Evolutionary conservation across 805 yeast genomes (phyloP).

Genomic region (Wickerhamomyces canadensis): DNA sequence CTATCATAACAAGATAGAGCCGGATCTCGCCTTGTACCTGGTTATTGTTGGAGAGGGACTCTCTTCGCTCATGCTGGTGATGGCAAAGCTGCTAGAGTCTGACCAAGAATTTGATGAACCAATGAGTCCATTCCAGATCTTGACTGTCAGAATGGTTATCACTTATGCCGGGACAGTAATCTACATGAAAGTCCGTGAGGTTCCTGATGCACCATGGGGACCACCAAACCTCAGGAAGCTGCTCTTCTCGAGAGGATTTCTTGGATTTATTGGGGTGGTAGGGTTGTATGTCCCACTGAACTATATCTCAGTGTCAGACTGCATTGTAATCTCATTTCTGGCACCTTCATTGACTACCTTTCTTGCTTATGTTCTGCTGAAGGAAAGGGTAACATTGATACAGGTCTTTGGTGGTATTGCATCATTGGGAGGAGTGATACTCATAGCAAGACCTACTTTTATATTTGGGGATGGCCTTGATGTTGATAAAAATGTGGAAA

Average conservation of each 20-base stretch:
- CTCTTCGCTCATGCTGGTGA: conserved; percentile 65
- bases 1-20: neutral
- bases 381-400: conserved; percentile 52
- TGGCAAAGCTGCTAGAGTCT: conserved; percentile 64
- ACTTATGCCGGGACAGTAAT: conserved; percentile 52
- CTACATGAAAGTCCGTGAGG: conserved; percentile 46
- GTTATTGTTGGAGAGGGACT: conserved; percentile 55
- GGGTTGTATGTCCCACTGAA: conserved; percentile 66
- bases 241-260: conserved; percentile 52
- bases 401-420: conserved; percentile 61
- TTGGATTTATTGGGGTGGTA: conserved; percentile 75
- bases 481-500: conserved; percentile 36
- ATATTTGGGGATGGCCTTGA: conserved; percentile 41
- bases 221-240: conserved; percentile 46
- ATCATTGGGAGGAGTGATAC: conserved; percentile 65
- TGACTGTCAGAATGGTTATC: conserved; percentile 65
- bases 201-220: conserved; percentile 63
- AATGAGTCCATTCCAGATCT: conserved; percentile 67
- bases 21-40: conserved; percentile 2
- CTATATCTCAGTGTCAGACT: conserved; percentile 69
- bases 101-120: conserved; percentile 47
- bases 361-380: conserved; percentile 55
- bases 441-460: conserved; percentile 74
- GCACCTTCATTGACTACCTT: conserved; percentile 68
- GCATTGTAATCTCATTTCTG: conserved; percentile 67